phyloP scores from a whole-genome alignment of 805 yeast genomes.

The Myxozyma nipponensis region DNA sequence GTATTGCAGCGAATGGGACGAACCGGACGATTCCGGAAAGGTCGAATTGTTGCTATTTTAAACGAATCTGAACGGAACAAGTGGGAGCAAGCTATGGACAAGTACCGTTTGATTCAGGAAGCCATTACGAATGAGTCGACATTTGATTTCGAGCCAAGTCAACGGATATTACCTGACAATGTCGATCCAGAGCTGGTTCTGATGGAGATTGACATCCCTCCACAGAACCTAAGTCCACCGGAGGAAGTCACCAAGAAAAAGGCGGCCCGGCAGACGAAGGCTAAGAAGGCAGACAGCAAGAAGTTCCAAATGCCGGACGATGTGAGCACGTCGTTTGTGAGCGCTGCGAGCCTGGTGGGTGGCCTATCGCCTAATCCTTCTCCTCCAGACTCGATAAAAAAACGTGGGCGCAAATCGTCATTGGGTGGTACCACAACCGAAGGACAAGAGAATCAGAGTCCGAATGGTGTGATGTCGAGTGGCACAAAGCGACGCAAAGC shows the following conservation, averaged over 20 bases:
- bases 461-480: neutral
- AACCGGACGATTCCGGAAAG: constrained; percentile 93
- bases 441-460: neutral
- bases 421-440: too few relatives aligned
- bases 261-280: neutral
- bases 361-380: neutral
- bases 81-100: constrained; percentile 78
- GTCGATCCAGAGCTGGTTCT: constrained; percentile 56
- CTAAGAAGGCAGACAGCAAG: constrained; percentile 14
- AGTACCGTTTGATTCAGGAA: constrained; percentile 69
- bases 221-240: constrained; percentile 51
- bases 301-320: constrained; percentile 28
- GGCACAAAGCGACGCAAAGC: neutral
- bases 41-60: constrained; percentile 69
- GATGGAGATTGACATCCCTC: constrained; percentile 60
- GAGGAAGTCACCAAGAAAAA: constrained; percentile 6
- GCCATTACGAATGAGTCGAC: constrained; percentile 42
- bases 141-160: constrained; percentile 45
- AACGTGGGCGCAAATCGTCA: constrained; percentile 8
- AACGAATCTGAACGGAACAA: constrained; percentile 74
- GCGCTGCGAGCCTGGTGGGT: constrained; percentile 9
- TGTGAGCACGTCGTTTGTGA: constrained; percentile 21
- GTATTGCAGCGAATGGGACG: constrained; percentile 96
- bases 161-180: constrained; percentile 61
- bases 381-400: too few relatives aligned